Evolutionary conservation across 148 eudicot species (phyloP).

Genomic region (Vaccinium darrowii): DNA sequence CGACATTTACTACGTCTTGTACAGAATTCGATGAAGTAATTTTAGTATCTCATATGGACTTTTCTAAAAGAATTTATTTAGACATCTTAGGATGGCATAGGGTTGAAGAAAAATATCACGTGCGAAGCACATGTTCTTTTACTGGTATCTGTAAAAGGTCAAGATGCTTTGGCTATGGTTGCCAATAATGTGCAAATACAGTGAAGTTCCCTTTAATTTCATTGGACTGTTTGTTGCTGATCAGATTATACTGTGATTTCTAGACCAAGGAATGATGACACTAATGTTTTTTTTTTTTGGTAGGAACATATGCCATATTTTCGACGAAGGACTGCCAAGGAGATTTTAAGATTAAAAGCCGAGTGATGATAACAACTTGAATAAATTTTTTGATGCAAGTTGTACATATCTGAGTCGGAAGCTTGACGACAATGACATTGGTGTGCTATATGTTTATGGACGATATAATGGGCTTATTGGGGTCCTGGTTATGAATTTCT

Average conservation of each 20-base stretch:
- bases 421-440: neutral
- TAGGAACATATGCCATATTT: slow-evolving; percentile 93
- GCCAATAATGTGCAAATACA: neutral
- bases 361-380: slow-evolving; percentile 33
- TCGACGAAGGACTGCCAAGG: slow-evolving; percentile 78
- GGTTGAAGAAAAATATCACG: no score
- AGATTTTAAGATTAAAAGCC: slow-evolving; percentile 74
- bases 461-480: neutral
- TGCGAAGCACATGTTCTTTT: no score
- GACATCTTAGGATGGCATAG: no score
- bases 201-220: no score
- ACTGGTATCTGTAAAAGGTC: neutral
- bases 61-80: no score
- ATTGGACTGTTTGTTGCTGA: neutral
- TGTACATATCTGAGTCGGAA: neutral
- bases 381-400: neutral
- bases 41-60: no score
- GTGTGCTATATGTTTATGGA: neutral
- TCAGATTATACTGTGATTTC: neutral
- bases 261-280: neutral
- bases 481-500: neutral
- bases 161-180: neutral
- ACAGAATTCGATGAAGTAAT: no score
- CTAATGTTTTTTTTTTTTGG: slow-evolving; percentile 3
- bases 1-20: no score